phyloP scores from a whole-genome alignment of 129 eudicot genomes.

The Apium graveolens region DNA sequence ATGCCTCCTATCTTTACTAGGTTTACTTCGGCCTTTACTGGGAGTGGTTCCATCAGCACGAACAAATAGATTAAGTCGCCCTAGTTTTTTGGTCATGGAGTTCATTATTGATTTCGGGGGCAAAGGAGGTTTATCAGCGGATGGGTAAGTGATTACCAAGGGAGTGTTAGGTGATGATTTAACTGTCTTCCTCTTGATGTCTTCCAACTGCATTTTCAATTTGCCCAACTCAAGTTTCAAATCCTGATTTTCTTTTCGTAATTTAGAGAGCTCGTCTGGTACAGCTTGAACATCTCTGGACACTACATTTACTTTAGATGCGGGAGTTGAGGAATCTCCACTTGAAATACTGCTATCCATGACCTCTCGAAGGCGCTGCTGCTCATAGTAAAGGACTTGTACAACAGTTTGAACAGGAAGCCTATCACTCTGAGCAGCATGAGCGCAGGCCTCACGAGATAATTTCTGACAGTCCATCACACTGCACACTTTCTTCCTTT shows the following conservation, averaged over 20 bases:
- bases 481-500: slow-evolving; percentile 51
- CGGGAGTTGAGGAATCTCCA: slow-evolving; percentile 27
- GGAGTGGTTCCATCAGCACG: slow-evolving; percentile 41
- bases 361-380: slow-evolving; percentile 63
- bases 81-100: slow-evolving; percentile 63
- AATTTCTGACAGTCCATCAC: slow-evolving; percentile 61
- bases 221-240: slow-evolving; percentile 74
- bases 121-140: slow-evolving; percentile 59
- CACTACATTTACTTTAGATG: slow-evolving; percentile 18
- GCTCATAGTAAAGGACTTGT: slow-evolving; percentile 64
- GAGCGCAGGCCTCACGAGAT: slow-evolving; percentile 56
- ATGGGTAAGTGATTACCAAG: slow-evolving; percentile 20
- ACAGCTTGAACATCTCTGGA: slow-evolving; percentile 22
- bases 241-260: slow-evolving; percentile 74
- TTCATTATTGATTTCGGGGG: slow-evolving; percentile 68
- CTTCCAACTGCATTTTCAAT: slow-evolving; percentile 59
- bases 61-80: slow-evolving; percentile 36
- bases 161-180: slow-evolving; percentile 26
- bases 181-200: slow-evolving; percentile 31
- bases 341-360: slow-evolving; percentile 31
- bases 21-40: slow-evolving; percentile 38
- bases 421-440: slow-evolving; percentile 53
- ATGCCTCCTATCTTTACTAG: slow-evolving; percentile 64
- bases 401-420: slow-evolving; percentile 57
- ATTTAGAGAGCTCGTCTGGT: slow-evolving; percentile 34